phyloP scores from a whole-genome alignment of 2,329 filamentous ascomycete species.

The Apiospora kogelbergensis region DNA sequence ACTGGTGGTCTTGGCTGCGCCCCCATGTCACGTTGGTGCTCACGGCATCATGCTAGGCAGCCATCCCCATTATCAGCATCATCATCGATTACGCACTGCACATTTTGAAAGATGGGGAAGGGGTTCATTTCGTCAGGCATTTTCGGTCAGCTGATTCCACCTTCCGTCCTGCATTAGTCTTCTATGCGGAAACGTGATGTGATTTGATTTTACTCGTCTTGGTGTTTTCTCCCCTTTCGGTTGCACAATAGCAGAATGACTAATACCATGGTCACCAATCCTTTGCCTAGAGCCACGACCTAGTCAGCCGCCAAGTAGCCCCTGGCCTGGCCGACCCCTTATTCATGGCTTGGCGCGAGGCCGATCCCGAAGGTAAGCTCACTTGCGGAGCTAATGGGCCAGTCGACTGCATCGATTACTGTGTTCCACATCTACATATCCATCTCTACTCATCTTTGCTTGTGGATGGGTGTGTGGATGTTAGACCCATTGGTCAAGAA shows the following conservation, averaged over 20 bases:
- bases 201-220: neutral
- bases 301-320: neutral
- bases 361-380: neutral
- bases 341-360: neutral
- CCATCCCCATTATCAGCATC: too few species aligned
- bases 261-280: neutral
- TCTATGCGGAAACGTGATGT: too few species aligned
- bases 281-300: neutral
- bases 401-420: neutral
- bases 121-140: too few species aligned
- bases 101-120: too few species aligned
- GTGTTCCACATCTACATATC: neutral
- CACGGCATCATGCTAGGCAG: neutral
- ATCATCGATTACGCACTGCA: too few species aligned
- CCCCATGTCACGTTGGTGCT: neutral
- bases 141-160: too few species aligned
- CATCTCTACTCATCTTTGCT: too few species aligned
- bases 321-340: neutral
- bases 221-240: neutral
- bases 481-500: too few species aligned
- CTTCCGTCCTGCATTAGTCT: too few species aligned
- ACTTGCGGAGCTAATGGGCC: neutral
- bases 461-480: too few species aligned
- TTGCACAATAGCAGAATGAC: neutral
- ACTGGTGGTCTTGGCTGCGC: neutral